Percentiles rank a stretch among this genome's conserved stretches.
phyloP scores from a whole-genome alignment of 257 asterid species.

The Gynochthodes officinalis region DNA sequence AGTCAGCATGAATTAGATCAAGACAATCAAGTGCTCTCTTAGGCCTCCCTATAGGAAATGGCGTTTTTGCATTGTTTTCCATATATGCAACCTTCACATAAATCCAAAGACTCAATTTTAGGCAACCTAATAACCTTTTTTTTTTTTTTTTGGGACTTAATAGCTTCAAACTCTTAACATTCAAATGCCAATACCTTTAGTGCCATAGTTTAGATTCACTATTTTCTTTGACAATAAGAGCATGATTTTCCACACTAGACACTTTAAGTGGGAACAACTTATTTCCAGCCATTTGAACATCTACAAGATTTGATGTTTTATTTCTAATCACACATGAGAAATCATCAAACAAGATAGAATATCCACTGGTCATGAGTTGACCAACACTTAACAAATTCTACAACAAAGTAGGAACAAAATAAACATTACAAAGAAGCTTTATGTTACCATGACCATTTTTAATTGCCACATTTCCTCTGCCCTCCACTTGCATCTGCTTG shows the following conservation, averaged over 20 bases:
- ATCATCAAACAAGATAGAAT: conserved; percentile 9
- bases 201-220: conserved; percentile 8
- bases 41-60: background rate
- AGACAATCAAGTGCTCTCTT: background rate
- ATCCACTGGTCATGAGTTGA: conserved; percentile 2
- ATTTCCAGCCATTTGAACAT: background rate
- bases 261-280: conserved; percentile 7
- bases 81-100: background rate
- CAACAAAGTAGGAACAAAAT: background rate
- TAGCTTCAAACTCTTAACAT: background rate
- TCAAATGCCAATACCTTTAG: conserved; percentile 17
- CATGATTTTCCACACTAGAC: background rate
- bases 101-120: background rate
- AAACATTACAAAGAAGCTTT: background rate
- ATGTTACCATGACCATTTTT: background rate
- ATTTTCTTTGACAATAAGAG: background rate
- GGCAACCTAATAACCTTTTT: conserved; percentile 7
- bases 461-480: background rate
- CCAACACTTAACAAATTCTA: background rate
- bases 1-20: background rate
- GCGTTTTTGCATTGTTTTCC: background rate
- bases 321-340: background rate
- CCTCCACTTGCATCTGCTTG: no score
- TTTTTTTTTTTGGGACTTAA: background rate
- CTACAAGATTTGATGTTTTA: background rate